Evolutionary conservation across 768 basidiomycete species (phyloP).

Genomic region (Lyophyllum semitale): DNA sequence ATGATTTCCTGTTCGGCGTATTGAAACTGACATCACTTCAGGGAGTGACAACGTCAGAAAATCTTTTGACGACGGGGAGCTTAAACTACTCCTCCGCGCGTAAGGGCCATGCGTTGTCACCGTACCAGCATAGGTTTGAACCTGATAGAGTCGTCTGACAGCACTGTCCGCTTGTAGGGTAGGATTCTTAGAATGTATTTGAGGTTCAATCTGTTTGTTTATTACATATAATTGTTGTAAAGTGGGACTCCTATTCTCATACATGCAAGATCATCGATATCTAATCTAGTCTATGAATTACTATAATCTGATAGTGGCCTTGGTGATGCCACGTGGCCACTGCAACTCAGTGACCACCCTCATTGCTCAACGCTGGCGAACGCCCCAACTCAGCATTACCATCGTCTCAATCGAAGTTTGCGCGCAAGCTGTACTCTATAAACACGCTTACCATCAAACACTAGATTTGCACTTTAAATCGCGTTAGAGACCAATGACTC

Average conservation of each 20-base stretch:
- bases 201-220: too few relatives aligned
- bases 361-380: too few relatives aligned
- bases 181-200: too few relatives aligned
- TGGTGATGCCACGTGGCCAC: neutral
- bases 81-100: slow-evolving; percentile 30
- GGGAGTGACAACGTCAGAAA: slow-evolving; percentile 40
- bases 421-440: too few relatives aligned
- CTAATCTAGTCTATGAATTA: too few relatives aligned
- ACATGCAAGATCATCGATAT: too few relatives aligned
- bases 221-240: too few relatives aligned
- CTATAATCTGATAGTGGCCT: too few relatives aligned
- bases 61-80: slow-evolving; percentile 29
- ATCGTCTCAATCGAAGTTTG: too few relatives aligned
- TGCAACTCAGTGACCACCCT: neutral
- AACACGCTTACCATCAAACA: neutral
- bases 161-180: neutral
- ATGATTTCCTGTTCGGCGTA: neutral
- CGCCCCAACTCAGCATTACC: too few relatives aligned
- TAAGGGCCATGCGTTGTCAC: slow-evolving; percentile 20
- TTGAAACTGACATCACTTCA: slow-evolving; percentile 15
- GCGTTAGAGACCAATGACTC: slow-evolving; percentile 48
- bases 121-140: neutral
- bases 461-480: neutral
- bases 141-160: too few relatives aligned
- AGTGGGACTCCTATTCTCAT: too few relatives aligned